Base-by-base conservation (phyloP, 31 red algal genomes). In the Odonthalia washingtoniensis region DNA sequence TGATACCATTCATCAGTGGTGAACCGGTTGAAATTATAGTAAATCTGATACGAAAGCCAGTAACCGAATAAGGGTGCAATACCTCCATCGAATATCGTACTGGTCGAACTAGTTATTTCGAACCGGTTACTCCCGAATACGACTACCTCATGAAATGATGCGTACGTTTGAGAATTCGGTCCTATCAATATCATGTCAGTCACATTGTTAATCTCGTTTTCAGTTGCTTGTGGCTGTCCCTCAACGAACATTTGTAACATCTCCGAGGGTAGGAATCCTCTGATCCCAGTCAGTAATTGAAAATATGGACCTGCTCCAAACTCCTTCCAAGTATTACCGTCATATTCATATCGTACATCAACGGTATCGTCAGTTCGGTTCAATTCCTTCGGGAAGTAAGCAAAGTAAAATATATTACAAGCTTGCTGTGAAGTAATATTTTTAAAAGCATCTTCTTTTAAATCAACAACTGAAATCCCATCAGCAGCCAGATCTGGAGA, bases 371-470 rank as follows among this genome's bases (percentile, higher is more conserved):
- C 44, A 0, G 21, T 37, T 17, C 46, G 26, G 3, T 9, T 64
- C 6, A 82, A 1, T 16, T 30, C 18, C 16, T 26, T 37, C 2
- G 87, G 87, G 46, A 89, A 74, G 1, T 34, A 80, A 26, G 87
- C 61, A 82, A 89, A 89, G 65, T 82, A 89, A 40, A 89, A 75
- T 36, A 81, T 75, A 65, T 89, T 89, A 32, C 87, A 89, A 30
- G 70, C 67, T 41, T 89, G 77, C 35, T 82, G 24, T 24, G 75
- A 74, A 0, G 2, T 41, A 1, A 82, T 72, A 9, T 5, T 40
- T 43, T 44, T 2, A 70, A 85, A 43, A 3, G 70, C 34, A 21
- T 72, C 35, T 38, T 28, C 28, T n/a, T 3, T 5, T 2, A 85
- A 32, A 2, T 85, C 36, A 2, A 21, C 14, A 2, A 85, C 9